A percentile compares a stretch with the other conserved stretches of the same genome.
phyloP scores from a whole-genome alignment of 345 rosid genomes.

The Rhizophora apiculata region DNA sequence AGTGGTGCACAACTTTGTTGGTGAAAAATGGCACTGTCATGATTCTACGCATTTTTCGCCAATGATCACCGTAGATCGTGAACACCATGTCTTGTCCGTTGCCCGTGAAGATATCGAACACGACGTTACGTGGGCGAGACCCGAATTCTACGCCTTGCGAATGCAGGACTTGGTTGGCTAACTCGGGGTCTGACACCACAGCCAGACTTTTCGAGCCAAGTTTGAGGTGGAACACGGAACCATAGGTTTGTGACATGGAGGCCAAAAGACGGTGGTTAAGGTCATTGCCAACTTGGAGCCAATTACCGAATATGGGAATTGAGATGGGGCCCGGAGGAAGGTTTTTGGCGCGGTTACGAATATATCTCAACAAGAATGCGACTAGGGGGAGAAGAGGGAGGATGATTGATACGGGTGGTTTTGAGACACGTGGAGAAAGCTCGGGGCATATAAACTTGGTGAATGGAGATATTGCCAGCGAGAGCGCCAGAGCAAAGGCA shows the following conservation, averaged over 20 bases:
- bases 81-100: constrained; percentile 71
- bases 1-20: constrained; percentile 52
- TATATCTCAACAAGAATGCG: neutral
- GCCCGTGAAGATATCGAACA: constrained; percentile 61
- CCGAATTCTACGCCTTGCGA: constrained; percentile 63
- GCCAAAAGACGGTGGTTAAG: constrained; percentile 56
- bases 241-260: constrained; percentile 40
- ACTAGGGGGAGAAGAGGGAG: constrained; percentile 1
- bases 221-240: constrained; percentile 46
- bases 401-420: neutral
- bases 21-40: constrained; percentile 69
- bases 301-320: constrained; percentile 54
- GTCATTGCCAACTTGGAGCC: constrained; percentile 67
- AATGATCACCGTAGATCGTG: constrained; percentile 59
- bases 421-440: neutral
- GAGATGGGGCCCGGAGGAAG: constrained; percentile 50
- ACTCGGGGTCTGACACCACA: constrained; percentile 51
- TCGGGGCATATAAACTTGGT: neutral
- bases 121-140: constrained; percentile 58
- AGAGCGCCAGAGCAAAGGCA: too few relatives aligned
- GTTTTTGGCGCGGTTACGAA: neutral
- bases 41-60: constrained; percentile 65
- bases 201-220: constrained; percentile 46
- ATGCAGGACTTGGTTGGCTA: constrained; percentile 53
- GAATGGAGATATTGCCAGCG: neutral